These are phyloP conservation scores for Phragmites australis DNA, from an alignment of 176 grass and related monocot species.

Conservation along the genomic window DNA sequence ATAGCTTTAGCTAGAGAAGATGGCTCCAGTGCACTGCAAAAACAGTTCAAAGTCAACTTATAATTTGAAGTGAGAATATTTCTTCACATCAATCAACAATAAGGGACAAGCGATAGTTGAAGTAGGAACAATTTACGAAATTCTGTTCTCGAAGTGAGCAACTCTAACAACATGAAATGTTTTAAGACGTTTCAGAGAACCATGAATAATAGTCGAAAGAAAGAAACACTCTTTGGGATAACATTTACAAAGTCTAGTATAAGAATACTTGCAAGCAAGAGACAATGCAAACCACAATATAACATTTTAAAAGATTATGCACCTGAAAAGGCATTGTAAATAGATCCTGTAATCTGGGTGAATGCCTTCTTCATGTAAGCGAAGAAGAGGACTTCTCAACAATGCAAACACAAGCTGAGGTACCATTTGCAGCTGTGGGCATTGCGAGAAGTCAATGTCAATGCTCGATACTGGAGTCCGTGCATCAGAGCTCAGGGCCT, in stretches of 20 bases:
- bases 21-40: slow-evolving; percentile 73
- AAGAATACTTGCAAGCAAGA: slow-evolving; percentile 9
- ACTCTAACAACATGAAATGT: slow-evolving; percentile 7
- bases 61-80: slow-evolving; percentile 19
- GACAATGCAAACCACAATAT: neutral
- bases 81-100: neutral
- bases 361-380: slow-evolving; percentile 92
- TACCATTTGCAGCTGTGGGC: slow-evolving; percentile 72
- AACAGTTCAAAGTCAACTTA: slow-evolving; percentile 40
- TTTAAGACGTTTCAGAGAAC: neutral
- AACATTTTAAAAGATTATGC: slow-evolving; percentile 23
- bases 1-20: slow-evolving; percentile 72
- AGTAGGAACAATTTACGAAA: neutral
- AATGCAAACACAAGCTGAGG: slow-evolving; percentile 87
- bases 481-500: slow-evolving; percentile 47
- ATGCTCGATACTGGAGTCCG: slow-evolving; percentile 52
- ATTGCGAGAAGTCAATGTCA: slow-evolving; percentile 86
- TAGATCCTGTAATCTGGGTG: slow-evolving; percentile 98
- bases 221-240: neutral
- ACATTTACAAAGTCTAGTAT: neutral
- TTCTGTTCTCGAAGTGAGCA: neutral
- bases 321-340: slow-evolving; percentile 98
- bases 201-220: neutral
- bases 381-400: slow-evolving; percentile 86
- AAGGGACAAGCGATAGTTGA: neutral